Evolutionary conservation across 106 monocot genomes (phyloP).

Genomic region (Dendrobium nobile): DNA sequence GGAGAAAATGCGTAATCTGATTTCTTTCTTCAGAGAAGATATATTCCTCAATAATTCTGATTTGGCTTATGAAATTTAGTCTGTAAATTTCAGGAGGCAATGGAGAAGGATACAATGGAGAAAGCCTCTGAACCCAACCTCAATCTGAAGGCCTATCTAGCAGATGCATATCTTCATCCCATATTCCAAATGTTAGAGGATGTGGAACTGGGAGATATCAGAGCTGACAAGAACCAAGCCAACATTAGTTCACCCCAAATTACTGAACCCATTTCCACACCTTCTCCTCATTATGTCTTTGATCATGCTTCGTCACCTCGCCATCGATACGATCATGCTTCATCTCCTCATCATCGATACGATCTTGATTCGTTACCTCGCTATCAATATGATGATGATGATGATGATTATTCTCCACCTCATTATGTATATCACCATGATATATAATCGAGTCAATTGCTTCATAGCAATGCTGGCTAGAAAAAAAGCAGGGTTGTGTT

Average conservation of each 20-base stretch:
- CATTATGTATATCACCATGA: slow-evolving; percentile 5
- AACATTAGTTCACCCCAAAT: slow-evolving; percentile 1
- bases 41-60: neutral
- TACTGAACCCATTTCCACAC: slow-evolving; percentile 17
- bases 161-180: slow-evolving; percentile 58
- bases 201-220: slow-evolving; percentile 25
- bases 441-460: neutral
- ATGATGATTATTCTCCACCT: neutral
- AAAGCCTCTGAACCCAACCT: slow-evolving; percentile 36
- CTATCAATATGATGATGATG: neutral
- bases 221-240: slow-evolving; percentile 22
- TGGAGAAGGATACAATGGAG: slow-evolving; percentile 52
- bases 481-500: too few relatives aligned
- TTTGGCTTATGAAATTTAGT: neutral
- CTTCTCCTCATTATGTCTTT: slow-evolving; percentile 32
- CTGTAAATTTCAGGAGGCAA: slow-evolving; percentile 35
- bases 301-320: slow-evolving; percentile 14
- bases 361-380: neutral
- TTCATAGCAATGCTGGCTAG: neutral
- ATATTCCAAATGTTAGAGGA: slow-evolving; percentile 41
- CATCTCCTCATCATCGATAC: neutral
- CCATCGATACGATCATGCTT: neutral
- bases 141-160: slow-evolving; percentile 46
- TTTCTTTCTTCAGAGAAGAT: neutral
- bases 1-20: neutral